Conservation (phyloP, 148 eudicot species). For the Silene uniflora region DNA sequence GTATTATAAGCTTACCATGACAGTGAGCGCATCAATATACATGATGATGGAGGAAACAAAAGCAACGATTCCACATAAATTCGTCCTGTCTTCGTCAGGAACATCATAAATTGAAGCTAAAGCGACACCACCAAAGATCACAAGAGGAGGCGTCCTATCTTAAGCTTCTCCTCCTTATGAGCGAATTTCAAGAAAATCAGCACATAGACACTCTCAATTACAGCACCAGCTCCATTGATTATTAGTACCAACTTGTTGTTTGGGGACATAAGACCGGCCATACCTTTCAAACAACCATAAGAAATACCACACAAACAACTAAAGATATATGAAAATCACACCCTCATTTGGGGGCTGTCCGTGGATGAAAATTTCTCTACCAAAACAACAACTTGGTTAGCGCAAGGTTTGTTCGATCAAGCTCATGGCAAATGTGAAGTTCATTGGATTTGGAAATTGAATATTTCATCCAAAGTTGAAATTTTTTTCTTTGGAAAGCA, state of each 20-base stretch:
- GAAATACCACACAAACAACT: no score
- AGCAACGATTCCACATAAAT: constrained; percentile 72
- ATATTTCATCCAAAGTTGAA: no score
- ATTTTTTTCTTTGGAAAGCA: no score
- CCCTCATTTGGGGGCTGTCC: no score
- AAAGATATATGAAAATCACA: no score
- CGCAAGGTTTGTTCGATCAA: no score
- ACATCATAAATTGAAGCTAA: constrained; percentile 61
- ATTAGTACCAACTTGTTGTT: constrained; percentile 56
- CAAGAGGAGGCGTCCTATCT: constrained; percentile 47
- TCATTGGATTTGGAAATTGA: no score
- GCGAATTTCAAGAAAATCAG: constrained; percentile 51
- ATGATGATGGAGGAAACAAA: constrained; percentile 79
- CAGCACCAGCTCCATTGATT: constrained; percentile 71
- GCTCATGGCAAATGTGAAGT: no score
- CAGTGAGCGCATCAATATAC: constrained; percentile 76
- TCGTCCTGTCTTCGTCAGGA: constrained; percentile 49
- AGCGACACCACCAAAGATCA: constrained; percentile 43
- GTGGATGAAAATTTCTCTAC: no score
- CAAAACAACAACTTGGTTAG: no score
- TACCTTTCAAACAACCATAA: constrained; percentile 58
- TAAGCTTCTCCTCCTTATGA: constrained; percentile 66
- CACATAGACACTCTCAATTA: constrained; percentile 64
- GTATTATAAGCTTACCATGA: constrained; percentile 49
- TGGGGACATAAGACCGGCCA: constrained; percentile 77